phyloP scores from a whole-genome alignment of 441 rosid genomes.

The Syzygium syzygioides region DNA sequence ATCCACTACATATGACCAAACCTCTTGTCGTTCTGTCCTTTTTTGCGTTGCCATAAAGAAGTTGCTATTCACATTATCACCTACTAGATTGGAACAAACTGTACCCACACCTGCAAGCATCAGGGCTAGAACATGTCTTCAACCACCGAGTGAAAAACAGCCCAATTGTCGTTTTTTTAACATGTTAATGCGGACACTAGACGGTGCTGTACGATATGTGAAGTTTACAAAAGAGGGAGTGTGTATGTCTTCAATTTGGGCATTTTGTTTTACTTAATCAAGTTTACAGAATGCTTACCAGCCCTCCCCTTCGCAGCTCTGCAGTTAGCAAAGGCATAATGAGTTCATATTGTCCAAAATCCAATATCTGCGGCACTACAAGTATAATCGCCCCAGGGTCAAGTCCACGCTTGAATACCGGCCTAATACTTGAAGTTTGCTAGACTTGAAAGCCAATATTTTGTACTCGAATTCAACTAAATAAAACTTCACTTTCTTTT shows the following conservation, averaged over 20 bases:
- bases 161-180: background rate
- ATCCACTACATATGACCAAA: background rate
- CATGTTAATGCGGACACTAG: background rate
- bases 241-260: background rate
- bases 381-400: no score
- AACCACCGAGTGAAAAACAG: background rate
- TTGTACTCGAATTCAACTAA: no score
- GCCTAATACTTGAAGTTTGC: no score
- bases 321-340: background rate
- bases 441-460: no score
- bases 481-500: no score
- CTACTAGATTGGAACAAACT: background rate
- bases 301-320: no score
- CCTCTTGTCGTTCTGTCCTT: background rate
- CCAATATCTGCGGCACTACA: no score
- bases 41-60: background rate
- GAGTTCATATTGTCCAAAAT: background rate
- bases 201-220: background rate
- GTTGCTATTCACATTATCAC: background rate
- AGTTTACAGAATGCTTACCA: background rate
- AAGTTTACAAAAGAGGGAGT: background rate
- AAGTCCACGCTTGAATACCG: no score
- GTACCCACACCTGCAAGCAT: background rate
- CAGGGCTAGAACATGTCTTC: background rate
- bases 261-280: background rate